Evolutionary conservation across 257 asterid species (phyloP), one percentile per base, ranked within the genome.

Genomic region (Nicotiana noctiflora): DNA sequence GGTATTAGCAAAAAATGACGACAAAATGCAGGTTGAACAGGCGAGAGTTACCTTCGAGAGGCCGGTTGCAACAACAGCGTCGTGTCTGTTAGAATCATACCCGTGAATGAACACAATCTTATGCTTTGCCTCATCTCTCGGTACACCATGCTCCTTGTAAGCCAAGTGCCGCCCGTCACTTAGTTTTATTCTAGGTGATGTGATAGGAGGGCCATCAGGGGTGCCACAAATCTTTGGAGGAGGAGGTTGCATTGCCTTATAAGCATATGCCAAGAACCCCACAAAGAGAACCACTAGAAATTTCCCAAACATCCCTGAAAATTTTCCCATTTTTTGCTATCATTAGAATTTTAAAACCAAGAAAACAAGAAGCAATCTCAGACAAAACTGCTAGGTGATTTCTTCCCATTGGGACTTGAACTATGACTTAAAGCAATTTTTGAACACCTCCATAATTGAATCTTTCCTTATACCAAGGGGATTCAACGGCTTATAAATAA

Each of bases 111-210:
- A 88, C 83, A 94, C 90, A 34, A 91, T 88, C 76, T 90, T 94
- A 82, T 93, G 84, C 81, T 87, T 89, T 44, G 97, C 98, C 49
- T 81, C 49, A 53, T 91, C 96, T 85, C 82, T 91, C 0, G 92
- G 81, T 80, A 91, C 91, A 34, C 98, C 98, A 44, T 34, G 84
- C 83, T 94, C 97, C 80, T 87, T 60, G 86, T 94, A 94, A 70
- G 98, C 97, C 84, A 93, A 86, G 84, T 91, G 66, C 79, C 98
- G 90, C 63, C 98, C 97, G 65, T 94, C 97, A 80, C 86, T 91
- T n/a, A 94, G 97, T 86, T 84, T 91, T 75, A 94, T 66, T 84
- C 98, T 88, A 2, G 97, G 63, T 8, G 96, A 93, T 55, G 96
- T 91, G 56, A 93, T 60, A 6, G 94, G 89, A 75, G 95, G 97